Evolutionary conservation across 2,329 filamentous ascomycete genomes (phyloP).

Genomic region (Diaporthe eres): DNA sequence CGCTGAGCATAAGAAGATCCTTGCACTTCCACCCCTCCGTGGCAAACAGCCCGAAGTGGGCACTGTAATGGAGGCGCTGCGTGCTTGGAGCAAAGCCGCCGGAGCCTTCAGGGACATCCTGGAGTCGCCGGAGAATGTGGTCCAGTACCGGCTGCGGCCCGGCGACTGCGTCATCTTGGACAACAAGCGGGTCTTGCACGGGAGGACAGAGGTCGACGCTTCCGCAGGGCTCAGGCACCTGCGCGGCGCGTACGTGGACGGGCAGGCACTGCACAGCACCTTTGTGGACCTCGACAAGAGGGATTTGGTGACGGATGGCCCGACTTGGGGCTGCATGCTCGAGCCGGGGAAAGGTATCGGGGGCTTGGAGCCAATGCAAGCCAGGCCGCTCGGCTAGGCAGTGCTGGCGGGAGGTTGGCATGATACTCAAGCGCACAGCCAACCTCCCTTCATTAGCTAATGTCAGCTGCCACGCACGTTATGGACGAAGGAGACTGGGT

Average conservation of each 20-base stretch:
- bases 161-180: constrained; percentile 96
- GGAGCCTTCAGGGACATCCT: constrained; percentile 71
- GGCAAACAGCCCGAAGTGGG: too few relatives aligned
- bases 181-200: constrained; percentile 88
- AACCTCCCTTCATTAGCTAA: too few relatives aligned
- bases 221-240: constrained; percentile 81
- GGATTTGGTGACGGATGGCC: neutral
- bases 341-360: too few relatives aligned
- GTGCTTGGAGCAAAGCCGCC: constrained; percentile 64
- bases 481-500: too few relatives aligned
- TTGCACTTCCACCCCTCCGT: too few relatives aligned
- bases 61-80: neutral
- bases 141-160: constrained; percentile 79
- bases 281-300: neutral
- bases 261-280: constrained; percentile 50
- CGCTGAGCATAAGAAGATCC: too few relatives aligned
- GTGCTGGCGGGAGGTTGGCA: too few relatives aligned
- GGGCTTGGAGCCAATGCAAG: too few relatives aligned
- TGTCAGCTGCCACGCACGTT: too few relatives aligned
- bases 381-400: too few relatives aligned
- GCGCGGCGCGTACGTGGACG: constrained; percentile 85
- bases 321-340: too few relatives aligned
- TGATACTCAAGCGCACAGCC: too few relatives aligned
- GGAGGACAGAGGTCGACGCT: constrained; percentile 80
- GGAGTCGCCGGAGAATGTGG: constrained; percentile 70